Base-by-base conservation (phyloP, 192 early-diverging fungal species). In the Globomyces pollinis-pini region DNA sequence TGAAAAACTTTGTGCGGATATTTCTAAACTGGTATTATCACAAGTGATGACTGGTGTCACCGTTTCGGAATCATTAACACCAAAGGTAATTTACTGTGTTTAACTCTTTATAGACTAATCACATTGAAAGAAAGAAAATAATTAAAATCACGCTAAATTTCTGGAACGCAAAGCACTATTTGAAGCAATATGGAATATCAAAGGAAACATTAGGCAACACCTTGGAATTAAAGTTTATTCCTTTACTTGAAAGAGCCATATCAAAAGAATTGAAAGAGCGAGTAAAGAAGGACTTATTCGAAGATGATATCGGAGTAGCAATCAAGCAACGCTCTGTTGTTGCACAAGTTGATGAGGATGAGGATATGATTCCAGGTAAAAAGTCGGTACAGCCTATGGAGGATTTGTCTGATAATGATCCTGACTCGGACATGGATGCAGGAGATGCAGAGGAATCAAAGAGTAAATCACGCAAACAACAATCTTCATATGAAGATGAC, bases 11-110 rank as follows among this genome's bases (percentile, higher is more conserved):
- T 78, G 84, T 49, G 83, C 90, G 50, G 57, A 83, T n/a, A 81
- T 91, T 33, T 81, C 81, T 9, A 76, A 78, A 38, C 73, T 98
- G 36, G 87, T 82, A 0, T 70, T 99, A 30, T 68, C 86, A 31
- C 87, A 98, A 53, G 70, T 99, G 41, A 86, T 89, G 35, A 90
- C 97, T 57, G 76, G 84, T 44, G 87, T 98, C 38, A 81, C 77
- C 38, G 90, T 98, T 9, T 76, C 76, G 15, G 94, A 97, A 77
- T 64, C 78, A 1, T 69, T 94, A 21, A 66, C 43, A 2, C 45
- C 58, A 58, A 42, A 50, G 60, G 64, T 69, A 26, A 29, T 53
- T 26, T 20, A 11, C n/a, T 30, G 4, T n/a, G n/a, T n/a, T n/a
- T n/a, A n/a, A n/a, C 41, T 9, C 20, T 30, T 5, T 26, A 24